phyloP scores from a whole-genome alignment of 2,329 filamentous ascomycete species.

The Calonectria multiphialidica region DNA sequence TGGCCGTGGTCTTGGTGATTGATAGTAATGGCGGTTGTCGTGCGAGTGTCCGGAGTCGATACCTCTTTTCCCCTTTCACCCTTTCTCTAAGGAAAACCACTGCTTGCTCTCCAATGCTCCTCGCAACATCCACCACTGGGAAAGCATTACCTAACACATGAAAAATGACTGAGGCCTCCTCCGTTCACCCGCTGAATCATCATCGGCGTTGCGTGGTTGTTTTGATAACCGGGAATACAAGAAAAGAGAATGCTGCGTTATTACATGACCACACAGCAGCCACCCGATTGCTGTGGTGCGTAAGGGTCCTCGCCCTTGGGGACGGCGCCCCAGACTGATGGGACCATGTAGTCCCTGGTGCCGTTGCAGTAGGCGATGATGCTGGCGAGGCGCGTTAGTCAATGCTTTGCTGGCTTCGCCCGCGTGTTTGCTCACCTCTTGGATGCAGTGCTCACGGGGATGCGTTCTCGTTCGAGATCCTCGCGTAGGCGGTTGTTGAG shows the following conservation, averaged over 20 bases:
- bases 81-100: conserved; percentile 26
- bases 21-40: conserved; percentile 30
- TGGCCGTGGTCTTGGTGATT: conserved; percentile 30
- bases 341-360: conserved; percentile 99
- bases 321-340: conserved; percentile 94
- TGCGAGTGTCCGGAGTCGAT: conserved; percentile 38
- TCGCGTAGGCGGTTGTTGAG: conserved; percentile 96
- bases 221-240: conserved; percentile 43
- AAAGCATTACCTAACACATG: conserved; percentile 42
- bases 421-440: conserved; percentile 72
- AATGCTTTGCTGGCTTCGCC: conserved; percentile 12
- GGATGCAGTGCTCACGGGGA: conserved; percentile 94
- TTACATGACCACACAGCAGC: conserved; percentile 97
- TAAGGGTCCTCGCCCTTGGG: conserved; percentile 99
- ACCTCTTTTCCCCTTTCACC: conserved; percentile 20
- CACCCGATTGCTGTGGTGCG: conserved; percentile 90
- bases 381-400: conserved; percentile 60
- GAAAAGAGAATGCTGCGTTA: conserved; percentile 33
- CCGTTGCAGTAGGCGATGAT: conserved; percentile 98
- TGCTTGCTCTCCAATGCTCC: conserved; percentile 32
- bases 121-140: conserved; percentile 38
- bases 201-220: conserved; percentile 46
- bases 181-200: conserved; percentile 46
- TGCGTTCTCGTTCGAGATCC: conserved; percentile 93
- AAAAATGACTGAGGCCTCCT: conserved; percentile 44